phyloP scores from a whole-genome alignment of 164 flowering plant genomes.

The Stephania japonica region DNA sequence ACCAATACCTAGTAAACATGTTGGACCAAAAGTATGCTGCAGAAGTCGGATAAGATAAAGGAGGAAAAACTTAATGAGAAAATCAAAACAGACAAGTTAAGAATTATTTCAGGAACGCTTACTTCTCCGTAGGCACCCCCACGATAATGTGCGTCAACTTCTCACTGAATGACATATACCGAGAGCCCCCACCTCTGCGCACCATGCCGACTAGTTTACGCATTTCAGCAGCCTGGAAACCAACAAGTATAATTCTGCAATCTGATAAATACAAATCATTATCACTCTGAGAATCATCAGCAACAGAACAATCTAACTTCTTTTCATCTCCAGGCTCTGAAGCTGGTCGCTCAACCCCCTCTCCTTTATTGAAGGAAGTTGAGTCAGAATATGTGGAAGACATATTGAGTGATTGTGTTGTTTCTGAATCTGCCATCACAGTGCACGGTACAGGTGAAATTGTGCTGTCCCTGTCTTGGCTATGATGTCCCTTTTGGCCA shows the following conservation, averaged over 20 bases:
- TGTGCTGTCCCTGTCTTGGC: constrained; percentile 35
- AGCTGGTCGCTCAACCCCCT: constrained; percentile 24
- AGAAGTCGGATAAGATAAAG: background rate
- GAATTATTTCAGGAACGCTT: constrained; percentile 21
- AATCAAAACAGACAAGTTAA: background rate
- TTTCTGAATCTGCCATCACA: constrained; percentile 36
- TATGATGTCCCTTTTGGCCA: constrained; percentile 20
- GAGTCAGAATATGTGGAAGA: constrained; percentile 36
- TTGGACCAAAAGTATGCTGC: no score
- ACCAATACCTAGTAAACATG: no score
- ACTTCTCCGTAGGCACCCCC: constrained; percentile 82
- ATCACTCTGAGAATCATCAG: constrained; percentile 77
- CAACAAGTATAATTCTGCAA: constrained; percentile 71
- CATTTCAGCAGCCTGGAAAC: constrained; percentile 74
- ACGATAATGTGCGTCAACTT: constrained; percentile 79
- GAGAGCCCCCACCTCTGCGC: constrained; percentile 90
- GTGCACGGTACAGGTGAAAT: constrained; percentile 29
- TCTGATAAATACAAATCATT: constrained; percentile 81
- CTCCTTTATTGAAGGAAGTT: constrained; percentile 28
- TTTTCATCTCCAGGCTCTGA: constrained; percentile 28
- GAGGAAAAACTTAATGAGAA: no score
- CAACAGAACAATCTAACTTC: constrained; percentile 54
- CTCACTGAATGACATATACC: constrained; percentile 61
- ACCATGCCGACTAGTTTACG: constrained; percentile 70
- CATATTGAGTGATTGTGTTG: constrained; percentile 46